Base-by-base conservation (phyloP, 257 asterid species). In the Rhazya stricta region DNA sequence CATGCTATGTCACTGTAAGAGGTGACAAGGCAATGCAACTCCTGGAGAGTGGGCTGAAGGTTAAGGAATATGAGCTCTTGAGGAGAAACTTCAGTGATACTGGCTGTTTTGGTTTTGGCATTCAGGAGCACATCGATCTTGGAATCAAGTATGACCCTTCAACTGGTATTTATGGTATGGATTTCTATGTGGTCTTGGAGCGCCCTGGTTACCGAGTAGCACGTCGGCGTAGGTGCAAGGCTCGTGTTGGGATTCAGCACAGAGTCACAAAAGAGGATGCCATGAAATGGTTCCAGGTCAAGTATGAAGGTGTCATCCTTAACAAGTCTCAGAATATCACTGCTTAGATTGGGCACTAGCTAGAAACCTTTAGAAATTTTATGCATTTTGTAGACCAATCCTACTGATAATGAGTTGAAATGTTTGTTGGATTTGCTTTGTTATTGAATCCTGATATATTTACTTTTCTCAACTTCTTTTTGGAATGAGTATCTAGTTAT, bases 111-210 rank as follows among this genome's bases (percentile, higher is more conserved):
- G 96, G 96, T 18, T 89, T 89, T 73, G 95, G 95, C 79, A 89
- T 89, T 67, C 91, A 89, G 77, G 95, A 89, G 90, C 95, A 89
- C 78, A 88, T 89, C 78, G 96, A 90, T 84, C 96, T 90, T 66
- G 96, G 96, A 53, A 90, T 90, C 21, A 90, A 90, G 96, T 90
- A 90, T 72, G 96, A 90, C 71, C 96, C 96, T 18, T 90, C 96
- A 39, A 90, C 96, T 16, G 96, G 96, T 65, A 90, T 90, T 45
- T 90, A 90, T 57, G 96, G 96, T 36, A 90, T 90, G 96, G 96
- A 90, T 78, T 90, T 90, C 91, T 90, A 39, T 29, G 88, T 90
- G 12, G 93, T 88, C 25, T 75, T 87, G 80, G 91, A 87, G 69
- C 88, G 94, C 37, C 88, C 96, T 43, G 96, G 96, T 25, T 90